Evolutionary conservation across 2,329 filamentous ascomycete species (phyloP).

Genomic region (Emmonsiellopsis sp.): DNA sequence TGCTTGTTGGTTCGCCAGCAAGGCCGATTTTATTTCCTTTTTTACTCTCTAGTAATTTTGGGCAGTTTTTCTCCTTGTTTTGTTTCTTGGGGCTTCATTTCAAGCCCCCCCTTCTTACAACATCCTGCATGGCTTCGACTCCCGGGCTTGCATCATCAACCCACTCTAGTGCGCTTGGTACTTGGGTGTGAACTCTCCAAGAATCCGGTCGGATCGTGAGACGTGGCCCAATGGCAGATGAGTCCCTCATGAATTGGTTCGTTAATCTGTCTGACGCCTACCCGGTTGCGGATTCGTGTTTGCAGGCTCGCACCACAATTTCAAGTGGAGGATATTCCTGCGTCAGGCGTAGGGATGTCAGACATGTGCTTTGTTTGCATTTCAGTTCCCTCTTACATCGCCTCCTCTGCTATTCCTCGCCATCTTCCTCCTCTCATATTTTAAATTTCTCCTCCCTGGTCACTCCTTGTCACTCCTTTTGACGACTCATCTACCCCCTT

Average conservation of each 20-base stretch:
- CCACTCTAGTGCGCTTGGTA: constrained; percentile 5
- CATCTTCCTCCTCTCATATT: constrained; percentile 6
- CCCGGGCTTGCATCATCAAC: constrained; percentile 21
- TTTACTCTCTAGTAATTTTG: not conserved
- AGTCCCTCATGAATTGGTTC: constrained; percentile 23
- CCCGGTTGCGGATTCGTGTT: constrained; percentile 20
- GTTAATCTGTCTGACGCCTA: constrained; percentile 25
- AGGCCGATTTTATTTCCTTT: not conserved
- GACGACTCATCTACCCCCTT: constrained; percentile 4
- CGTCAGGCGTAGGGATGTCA: not conserved
- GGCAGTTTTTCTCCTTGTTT: not conserved
- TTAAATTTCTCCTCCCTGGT: not conserved
- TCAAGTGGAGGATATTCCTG: constrained; percentile 5
- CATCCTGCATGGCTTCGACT: constrained; percentile 17
- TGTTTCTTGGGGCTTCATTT: constrained; percentile 3
- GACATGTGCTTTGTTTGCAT: constrained; percentile 4
- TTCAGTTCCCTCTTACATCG: constrained; percentile 1
- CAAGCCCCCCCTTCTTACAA: constrained; percentile 22
- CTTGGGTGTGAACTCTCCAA: constrained; percentile 17
- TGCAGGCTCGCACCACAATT: constrained; percentile 19
- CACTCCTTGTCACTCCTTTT: constrained; percentile 9
- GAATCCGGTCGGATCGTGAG: constrained; percentile 23
- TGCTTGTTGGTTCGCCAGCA: not conserved
- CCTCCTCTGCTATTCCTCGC: constrained; percentile 2
- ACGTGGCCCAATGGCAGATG: constrained; percentile 34